Evolutionary conservation across 305 asterid species (phyloP), one percentile per base, ranked within the genome.

Genomic region (Stenogyne calaminthoides): DNA sequence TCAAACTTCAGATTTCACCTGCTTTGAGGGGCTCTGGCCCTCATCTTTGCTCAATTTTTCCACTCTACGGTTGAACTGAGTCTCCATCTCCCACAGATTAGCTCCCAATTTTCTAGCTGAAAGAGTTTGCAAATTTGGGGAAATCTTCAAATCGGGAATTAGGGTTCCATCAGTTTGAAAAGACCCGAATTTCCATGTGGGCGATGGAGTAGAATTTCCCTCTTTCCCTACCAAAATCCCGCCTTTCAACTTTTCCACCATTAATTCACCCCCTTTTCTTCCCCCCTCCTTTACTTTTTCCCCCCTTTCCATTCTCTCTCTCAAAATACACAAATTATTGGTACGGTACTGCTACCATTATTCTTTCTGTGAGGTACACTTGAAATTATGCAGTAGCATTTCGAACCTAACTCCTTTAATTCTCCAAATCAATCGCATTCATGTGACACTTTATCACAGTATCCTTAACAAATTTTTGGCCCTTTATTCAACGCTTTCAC

Each of bases 61-160:
- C n/a, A 62, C 42, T 8, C 74, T 56, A 54, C 14, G 69, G 32
- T 71, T 65, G 72, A 76, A 27, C 4, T 76, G 82, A 0, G 86
- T 83, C 60, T 85, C 88, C 82, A 86, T 76, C 70, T 91, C 96
- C 97, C 97, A 93, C 80, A 93, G 76, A 78, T 82, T 86, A 19
- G 96, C 92, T 64, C 88, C 92, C 78, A 93, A 84, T 74, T 91
- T 86, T 56, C 97, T 87, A 5, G 97, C 97, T 51, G 98, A 88
- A 27, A 87, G 82, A 63, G 77, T 47, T 51, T 75, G 57, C 40
- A 76, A 75, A 29, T 76, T 80, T 36, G 85, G 49, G 71, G 87
- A 46, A 34, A 81, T 71, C 51, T 67, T 78, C 64, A 76, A 75
- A 76, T 86, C 87, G 69, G 85, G 88, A 77, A 83, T 76, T 29